Evolutionary conservation across 148 eudicot species (phyloP).

Genomic region (Camellia japonica): DNA sequence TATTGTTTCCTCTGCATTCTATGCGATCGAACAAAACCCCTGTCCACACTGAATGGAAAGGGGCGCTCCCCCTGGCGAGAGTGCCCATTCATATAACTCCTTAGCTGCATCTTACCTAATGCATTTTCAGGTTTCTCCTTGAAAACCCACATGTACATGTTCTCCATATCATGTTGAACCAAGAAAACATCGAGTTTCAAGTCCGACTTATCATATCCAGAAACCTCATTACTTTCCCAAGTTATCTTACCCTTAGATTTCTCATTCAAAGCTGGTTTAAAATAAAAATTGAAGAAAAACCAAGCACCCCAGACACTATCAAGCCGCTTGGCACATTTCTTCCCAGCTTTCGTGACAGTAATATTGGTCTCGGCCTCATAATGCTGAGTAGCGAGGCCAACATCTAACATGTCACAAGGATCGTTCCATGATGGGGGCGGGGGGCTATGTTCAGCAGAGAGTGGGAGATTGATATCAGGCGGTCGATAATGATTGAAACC

Average conservation of each 20-base stretch:
- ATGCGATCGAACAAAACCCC: constrained; percentile 64
- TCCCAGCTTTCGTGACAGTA: constrained; percentile 51
- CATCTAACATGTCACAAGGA: constrained; percentile 62
- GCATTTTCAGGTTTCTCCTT: constrained; percentile 34
- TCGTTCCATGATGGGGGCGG: constrained; percentile 57
- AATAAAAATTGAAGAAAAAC: constrained; percentile 74
- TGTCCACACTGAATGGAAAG: constrained; percentile 57
- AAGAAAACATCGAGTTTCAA: constrained; percentile 64
- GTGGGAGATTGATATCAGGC: constrained; percentile 68
- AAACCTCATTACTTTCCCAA: constrained; percentile 51
- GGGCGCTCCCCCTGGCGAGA: constrained; percentile 64
- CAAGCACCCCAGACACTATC: constrained; percentile 82
- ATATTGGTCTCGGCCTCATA: constrained; percentile 51
- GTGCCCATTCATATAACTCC: constrained; percentile 43
- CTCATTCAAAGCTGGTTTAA: constrained; percentile 64
- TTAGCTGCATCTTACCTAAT: constrained; percentile 38
- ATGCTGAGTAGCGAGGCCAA: constrained; percentile 50
- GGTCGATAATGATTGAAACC: constrained; percentile 41
- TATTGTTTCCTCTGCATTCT: constrained; percentile 73
- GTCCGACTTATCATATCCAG: constrained; percentile 61
- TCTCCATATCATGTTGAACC: constrained; percentile 57
- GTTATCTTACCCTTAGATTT: constrained; percentile 49
- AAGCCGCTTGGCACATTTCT: constrained; percentile 62
- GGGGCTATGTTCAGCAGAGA: constrained; percentile 55
- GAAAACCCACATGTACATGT: constrained; percentile 44